phyloP scores from a whole-genome alignment of 306 rosid genomes.

The Geum urbanum region DNA sequence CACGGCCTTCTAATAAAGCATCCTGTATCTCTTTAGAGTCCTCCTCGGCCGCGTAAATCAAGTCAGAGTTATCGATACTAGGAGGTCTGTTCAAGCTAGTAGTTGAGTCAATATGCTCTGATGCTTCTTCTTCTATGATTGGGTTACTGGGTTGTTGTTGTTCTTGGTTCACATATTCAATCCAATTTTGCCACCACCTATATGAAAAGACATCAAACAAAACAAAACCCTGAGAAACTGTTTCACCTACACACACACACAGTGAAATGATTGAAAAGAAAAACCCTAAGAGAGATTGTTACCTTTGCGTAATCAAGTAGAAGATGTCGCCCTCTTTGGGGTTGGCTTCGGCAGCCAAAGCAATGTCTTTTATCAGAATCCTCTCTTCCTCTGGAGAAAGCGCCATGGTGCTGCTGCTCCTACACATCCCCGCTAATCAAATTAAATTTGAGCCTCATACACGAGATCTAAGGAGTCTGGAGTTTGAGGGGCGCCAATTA shows the following conservation, averaged over 20 bases:
- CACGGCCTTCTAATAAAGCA: conserved; percentile 91
- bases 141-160: conserved; percentile 46
- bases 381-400: conserved; percentile 86
- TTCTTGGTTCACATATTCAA: conserved; percentile 92
- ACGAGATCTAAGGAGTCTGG: no score
- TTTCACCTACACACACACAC: no score
- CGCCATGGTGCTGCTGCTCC: conserved; percentile 43
- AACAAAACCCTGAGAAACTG: no score
- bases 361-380: conserved; percentile 85
- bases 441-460: no score
- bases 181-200: conserved; percentile 99
- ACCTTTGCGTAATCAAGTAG: conserved; percentile 85
- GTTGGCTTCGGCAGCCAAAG: conserved; percentile 68
- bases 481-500: no score
- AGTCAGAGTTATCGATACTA: conserved; percentile 81
- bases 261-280: not conserved
- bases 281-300: not conserved
- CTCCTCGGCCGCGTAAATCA: conserved; percentile 63
- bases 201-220: not conserved
- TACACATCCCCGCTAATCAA: conserved; percentile 33
- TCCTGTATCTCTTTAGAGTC: conserved; percentile 69
- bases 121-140: conserved; percentile 9
- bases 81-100: conserved; percentile 57
- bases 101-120: conserved; percentile 59
- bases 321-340: conserved; percentile 83